Percentiles rank a stretch among this genome's conserved stretches.
These are phyloP conservation scores for Senecio squalidus DNA, from an alignment of 140 eudicot genomes.

Conservation along the genomic window DNA sequence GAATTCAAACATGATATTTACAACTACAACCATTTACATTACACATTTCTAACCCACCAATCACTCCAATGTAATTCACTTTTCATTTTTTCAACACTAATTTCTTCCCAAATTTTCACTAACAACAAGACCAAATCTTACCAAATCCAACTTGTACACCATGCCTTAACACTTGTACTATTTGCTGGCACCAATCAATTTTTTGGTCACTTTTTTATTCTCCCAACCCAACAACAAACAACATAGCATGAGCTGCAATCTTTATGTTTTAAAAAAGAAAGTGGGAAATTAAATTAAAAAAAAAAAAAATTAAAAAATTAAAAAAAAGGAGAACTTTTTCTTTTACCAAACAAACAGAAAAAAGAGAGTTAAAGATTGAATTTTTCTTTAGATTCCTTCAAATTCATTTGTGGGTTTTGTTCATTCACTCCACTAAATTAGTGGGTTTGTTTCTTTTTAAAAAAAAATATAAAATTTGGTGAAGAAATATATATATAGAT, in stretches of 20 bases:
- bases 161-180: conserved; percentile 20
- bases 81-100: conserved; percentile 12
- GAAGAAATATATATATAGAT: no score
- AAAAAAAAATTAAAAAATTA: not conserved
- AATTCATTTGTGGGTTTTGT: conserved; percentile 37
- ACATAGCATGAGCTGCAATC: conserved; percentile 44
- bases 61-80: conserved; percentile 18
- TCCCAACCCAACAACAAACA: conserved; percentile 32
- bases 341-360: conserved; percentile 38
- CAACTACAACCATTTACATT: not conserved
- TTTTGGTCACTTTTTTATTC: conserved; percentile 30
- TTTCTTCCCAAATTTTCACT: conserved; percentile 6
- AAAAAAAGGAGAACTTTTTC: conserved; percentile 34
- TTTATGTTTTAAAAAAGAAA: conserved; percentile 43
- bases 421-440: conserved; percentile 21
- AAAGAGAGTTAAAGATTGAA: conserved; percentile 36
- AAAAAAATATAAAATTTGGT: conserved; percentile 9
- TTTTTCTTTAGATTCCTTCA: conserved; percentile 38
- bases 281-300: conserved; percentile 24
- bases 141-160: conserved; percentile 19
- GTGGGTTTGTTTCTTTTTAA: conserved; percentile 29
- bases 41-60: conserved; percentile 24
- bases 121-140: conserved; percentile 21
- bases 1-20: not conserved
- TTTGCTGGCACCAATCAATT: conserved; percentile 40